Evolutionary conservation across 2,329 filamentous ascomycete genomes (phyloP).

Genomic region (Ilyonectria mors-panacis): DNA sequence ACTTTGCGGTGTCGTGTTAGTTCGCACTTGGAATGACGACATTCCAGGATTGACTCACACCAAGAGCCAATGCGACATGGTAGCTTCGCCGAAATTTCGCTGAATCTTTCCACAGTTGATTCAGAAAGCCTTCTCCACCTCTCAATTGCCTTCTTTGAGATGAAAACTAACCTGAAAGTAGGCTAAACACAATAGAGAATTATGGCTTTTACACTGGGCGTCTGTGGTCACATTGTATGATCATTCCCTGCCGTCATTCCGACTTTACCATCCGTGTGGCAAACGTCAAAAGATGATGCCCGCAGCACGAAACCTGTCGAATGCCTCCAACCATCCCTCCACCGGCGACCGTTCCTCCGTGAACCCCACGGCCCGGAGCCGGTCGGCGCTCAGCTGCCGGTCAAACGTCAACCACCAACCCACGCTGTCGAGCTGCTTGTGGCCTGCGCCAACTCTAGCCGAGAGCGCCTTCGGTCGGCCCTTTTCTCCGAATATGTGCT

Average conservation of each 20-base stretch:
- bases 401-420: conserved; percentile 64
- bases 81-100: neutral
- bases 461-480: conserved; percentile 44
- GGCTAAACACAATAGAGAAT: too few relatives aligned
- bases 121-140: neutral
- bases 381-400: conserved; percentile 60
- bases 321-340: conserved; percentile 59
- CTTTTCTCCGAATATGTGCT: conserved; percentile 47
- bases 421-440: conserved; percentile 59
- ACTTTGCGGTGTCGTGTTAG: neutral
- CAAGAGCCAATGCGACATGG: neutral
- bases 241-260: neutral
- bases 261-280: neutral
- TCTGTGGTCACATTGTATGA: too few relatives aligned
- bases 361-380: conserved; percentile 57
- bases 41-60: conserved; percentile 3
- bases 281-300: conserved; percentile 56
- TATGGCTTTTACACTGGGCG: too few relatives aligned
- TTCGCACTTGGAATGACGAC: neutral
- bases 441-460: conserved; percentile 55
- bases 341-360: conserved; percentile 54
- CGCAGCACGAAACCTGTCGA: conserved; percentile 58
- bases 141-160: neutral
- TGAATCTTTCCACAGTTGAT: neutral
- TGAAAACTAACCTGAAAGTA: too few relatives aligned